Evolutionary conservation across 1,284 basidiomycete species (phyloP).

Genomic region (Ustilago vetiveriae): DNA sequence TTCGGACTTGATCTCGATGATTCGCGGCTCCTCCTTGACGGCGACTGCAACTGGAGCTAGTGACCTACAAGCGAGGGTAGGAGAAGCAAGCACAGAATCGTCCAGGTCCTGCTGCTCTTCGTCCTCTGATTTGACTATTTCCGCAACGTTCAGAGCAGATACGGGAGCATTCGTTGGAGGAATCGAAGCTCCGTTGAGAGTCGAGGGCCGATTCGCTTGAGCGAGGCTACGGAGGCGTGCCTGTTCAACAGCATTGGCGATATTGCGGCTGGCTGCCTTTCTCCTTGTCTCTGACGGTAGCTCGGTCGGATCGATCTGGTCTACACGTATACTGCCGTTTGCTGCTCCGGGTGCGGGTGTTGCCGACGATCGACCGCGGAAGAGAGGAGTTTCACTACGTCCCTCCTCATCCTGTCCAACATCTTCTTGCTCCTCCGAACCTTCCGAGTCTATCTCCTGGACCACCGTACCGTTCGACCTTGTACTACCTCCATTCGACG

Average conservation of each 20-base stretch:
- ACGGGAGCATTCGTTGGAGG: too few relatives aligned
- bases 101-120: constrained; percentile 8
- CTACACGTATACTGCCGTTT: neutral
- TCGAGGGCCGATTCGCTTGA: too few relatives aligned
- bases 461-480: neutral
- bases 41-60: neutral
- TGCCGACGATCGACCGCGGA: constrained; percentile 19
- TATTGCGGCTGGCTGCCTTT: constrained; percentile 30
- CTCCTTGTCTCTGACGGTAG: constrained; percentile 41
- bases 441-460: neutral
- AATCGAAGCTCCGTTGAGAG: too few relatives aligned
- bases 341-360: constrained; percentile 16
- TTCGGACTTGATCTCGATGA: constrained; percentile 49
- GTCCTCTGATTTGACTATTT: constrained; percentile 4
- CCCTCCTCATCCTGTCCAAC: neutral
- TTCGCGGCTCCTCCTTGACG: constrained; percentile 22
- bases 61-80: constrained; percentile 8
- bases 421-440: neutral
- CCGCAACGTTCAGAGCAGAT: neutral
- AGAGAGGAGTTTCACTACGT: constrained; percentile 8
- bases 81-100: constrained; percentile 18
- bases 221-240: constrained; percentile 25
- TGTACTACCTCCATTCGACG: neutral
- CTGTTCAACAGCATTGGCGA: constrained; percentile 37
- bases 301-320: constrained; percentile 28